Evolutionary conservation across 371 early-diverging fungal species (phyloP).

Genomic region (Scutellospora calospora): DNA sequence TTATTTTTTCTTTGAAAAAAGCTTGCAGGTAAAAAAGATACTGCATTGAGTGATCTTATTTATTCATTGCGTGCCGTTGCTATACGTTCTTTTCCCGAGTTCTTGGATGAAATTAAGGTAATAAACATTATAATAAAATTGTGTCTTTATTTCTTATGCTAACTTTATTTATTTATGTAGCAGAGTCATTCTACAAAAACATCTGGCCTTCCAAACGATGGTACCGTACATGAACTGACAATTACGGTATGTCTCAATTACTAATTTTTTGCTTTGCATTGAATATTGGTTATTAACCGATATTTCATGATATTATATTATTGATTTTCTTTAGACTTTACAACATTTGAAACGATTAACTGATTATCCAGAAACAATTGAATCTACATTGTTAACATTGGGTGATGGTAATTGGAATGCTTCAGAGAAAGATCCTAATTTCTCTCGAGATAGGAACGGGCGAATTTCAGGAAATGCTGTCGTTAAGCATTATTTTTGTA

Average conservation of each 20-base stretch:
- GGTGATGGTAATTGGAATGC: slow-evolving; percentile 74
- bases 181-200: slow-evolving; percentile 27
- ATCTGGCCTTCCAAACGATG: slow-evolving; percentile 73
- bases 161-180: slow-evolving; percentile 38
- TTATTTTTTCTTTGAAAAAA: neutral
- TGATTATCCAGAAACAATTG: slow-evolving; percentile 64
- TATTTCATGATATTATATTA: too few species aligned
- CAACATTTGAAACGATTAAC: slow-evolving; percentile 69
- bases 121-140: neutral
- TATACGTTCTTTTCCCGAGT: slow-evolving; percentile 72
- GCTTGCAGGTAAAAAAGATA: slow-evolving; percentile 39
- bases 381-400: slow-evolving; percentile 63
- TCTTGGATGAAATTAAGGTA: slow-evolving; percentile 77
- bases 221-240: slow-evolving; percentile 87
- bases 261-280: too few species aligned
- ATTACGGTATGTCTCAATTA: slow-evolving; percentile 66
- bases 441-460: slow-evolving; percentile 52
- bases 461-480: slow-evolving; percentile 44
- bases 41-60: slow-evolving; percentile 59
- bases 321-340: slow-evolving; percentile 56
- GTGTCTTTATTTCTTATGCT: neutral
- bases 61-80: slow-evolving; percentile 64
- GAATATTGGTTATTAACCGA: neutral
- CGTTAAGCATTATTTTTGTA: slow-evolving; percentile 51
- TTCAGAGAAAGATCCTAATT: slow-evolving; percentile 51